Evolutionary conservation across 2,329 filamentous ascomycete genomes (phyloP), one percentile per base, ranked within the genome.

Genomic region (Exophiala sp.): DNA sequence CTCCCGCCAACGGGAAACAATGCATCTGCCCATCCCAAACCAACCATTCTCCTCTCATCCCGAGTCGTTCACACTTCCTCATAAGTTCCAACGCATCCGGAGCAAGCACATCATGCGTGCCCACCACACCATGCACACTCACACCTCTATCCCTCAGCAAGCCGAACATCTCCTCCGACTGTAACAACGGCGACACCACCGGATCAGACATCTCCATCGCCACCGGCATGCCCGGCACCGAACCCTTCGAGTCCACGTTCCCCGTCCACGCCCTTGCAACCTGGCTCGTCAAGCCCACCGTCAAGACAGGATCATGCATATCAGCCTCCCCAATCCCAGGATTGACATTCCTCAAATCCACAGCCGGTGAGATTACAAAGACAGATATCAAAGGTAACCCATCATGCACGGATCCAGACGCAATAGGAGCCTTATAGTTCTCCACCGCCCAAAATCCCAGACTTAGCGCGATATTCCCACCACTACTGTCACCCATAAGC

Each of bases 1-100:
- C 67, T 42, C 73, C 76, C 1, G 77, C 74, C 34, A 84, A 64
- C 1, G 78, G 73, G 48, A 83, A 84, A 55, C 78, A 81, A 65
- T 84, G 81, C 78, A 84, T 84, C 66, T 83, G 78, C 14, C 75
- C 75, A 14, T 80, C 74, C 81, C 81, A 84, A 8, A 80, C 69
- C 38, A 84, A 59, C 82, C 81, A 84, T 51, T 78, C 69, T 0
- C 81, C 81, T 1, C 65, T 45, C 0, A 83, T 71, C 0, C 73
- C 72, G 14, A 67, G 63, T 40, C 74, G 64, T 24, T 69, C 68
- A 5, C 75, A 77, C 50, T 70, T 73, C 2, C 79, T 71, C 4
- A 77, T 64, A 45, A 82, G 79, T 0, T 71, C 57, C 1, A 78
- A 58, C 1, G 74, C 78, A 58, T 83, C 81, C 0, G 80, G 79